phyloP scores from a whole-genome alignment of 768 basidiomycete species.

The Baorangia bicolor region DNA sequence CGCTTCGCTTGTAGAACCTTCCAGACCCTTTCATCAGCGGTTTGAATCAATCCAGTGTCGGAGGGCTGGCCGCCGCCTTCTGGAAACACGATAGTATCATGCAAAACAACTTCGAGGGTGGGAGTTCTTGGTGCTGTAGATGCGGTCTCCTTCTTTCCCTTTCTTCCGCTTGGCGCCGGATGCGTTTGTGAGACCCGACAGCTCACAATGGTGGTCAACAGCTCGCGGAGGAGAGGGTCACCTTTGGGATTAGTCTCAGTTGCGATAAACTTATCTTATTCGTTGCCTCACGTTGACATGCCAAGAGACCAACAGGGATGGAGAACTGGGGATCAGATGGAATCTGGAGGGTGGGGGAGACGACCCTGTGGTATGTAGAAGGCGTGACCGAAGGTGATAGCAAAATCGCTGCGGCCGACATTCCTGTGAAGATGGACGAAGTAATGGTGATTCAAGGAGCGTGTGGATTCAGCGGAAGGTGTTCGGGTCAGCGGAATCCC shows the following conservation, averaged over 20 bases:
- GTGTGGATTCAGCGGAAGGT: background rate
- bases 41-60: constrained; percentile 61
- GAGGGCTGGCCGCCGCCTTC: constrained; percentile 83
- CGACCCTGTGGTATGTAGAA: constrained; percentile 61
- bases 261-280: constrained; percentile 3
- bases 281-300: constrained; percentile 65
- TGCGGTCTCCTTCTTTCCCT: constrained; percentile 52
- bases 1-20: constrained; percentile 66
- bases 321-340: constrained; percentile 49
- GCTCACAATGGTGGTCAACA: constrained; percentile 57
- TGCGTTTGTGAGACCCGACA: constrained; percentile 47
- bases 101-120: constrained; percentile 63
- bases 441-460: background rate
- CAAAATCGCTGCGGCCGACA: constrained; percentile 41
- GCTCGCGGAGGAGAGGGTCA: constrained; percentile 62
- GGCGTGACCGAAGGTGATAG: constrained; percentile 47
- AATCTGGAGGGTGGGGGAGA: constrained; percentile 55
- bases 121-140: constrained; percentile 44
- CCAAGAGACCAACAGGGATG: constrained; percentile 73
- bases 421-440: background rate
- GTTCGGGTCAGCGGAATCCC: background rate
- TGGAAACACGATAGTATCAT: constrained; percentile 79
- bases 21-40: constrained; percentile 47
- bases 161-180: constrained; percentile 43
- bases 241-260: constrained; percentile 39